Evolutionary conservation across 768 basidiomycete genomes (phyloP).

Genomic region (Termitomyces sp.): DNA sequence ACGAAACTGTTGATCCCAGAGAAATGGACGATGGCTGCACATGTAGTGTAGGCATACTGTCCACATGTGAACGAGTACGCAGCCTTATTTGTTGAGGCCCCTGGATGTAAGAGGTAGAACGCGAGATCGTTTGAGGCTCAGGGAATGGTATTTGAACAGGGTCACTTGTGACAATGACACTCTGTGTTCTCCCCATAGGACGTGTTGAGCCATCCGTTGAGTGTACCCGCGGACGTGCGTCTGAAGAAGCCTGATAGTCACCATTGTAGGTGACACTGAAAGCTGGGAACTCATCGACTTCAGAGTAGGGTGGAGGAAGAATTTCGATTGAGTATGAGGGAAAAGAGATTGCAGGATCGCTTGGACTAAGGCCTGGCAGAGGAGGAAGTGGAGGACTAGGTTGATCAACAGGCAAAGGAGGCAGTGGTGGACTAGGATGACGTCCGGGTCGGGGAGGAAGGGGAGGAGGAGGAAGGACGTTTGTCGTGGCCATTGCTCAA

Average conservation of each 20-base stretch:
- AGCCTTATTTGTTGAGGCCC: constrained; percentile 18
- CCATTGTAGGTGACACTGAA: constrained; percentile 33
- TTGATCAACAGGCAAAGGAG: not conserved
- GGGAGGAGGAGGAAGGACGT: constrained; percentile 1
- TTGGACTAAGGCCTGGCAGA: not conserved
- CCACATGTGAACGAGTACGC: constrained; percentile 25
- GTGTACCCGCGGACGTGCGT: constrained; percentile 26
- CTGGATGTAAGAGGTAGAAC: constrained; percentile 36
- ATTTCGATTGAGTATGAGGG: constrained; percentile 28
- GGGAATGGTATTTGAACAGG: constrained; percentile 38
- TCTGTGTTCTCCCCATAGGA: constrained; percentile 34
- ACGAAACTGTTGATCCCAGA: constrained; percentile 31
- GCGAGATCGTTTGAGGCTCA: constrained; percentile 43
- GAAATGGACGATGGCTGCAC: constrained; percentile 18
- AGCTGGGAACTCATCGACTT: constrained; percentile 13
- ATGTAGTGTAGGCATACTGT: constrained; percentile 21
- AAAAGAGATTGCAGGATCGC: constrained; percentile 14
- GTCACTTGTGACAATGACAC: constrained; percentile 22
- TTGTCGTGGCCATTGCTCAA: not conserved
- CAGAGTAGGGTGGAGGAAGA: constrained; percentile 16
- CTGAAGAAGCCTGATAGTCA: constrained; percentile 15
- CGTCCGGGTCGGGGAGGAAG: constrained; percentile 2
- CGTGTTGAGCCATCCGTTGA: constrained; percentile 26
- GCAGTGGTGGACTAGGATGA: not conserved
- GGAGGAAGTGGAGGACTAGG: constrained; percentile 3